phyloP scores from a whole-genome alignment of 106 monocot genomes.

The Iris macrosiphon region DNA sequence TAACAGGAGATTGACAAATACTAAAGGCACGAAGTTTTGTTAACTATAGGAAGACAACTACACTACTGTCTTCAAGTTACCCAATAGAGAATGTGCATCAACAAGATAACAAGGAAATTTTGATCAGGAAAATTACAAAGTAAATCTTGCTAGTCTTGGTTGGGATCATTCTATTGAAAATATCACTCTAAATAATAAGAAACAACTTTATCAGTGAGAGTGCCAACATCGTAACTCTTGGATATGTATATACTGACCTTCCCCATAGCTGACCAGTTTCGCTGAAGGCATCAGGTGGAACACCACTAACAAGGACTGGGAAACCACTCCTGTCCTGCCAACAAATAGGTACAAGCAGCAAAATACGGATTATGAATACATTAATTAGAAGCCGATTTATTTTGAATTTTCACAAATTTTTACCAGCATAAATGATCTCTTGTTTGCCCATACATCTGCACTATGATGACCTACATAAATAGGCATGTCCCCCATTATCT shows the following conservation, averaged over 20 bases:
- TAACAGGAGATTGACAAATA: too few relatives aligned
- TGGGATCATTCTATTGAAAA: too few relatives aligned
- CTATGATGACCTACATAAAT: conserved; percentile 99
- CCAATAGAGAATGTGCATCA: too few relatives aligned
- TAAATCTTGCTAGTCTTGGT: not conserved
- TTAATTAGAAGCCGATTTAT: not conserved
- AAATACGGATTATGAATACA: not conserved
- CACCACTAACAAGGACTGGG: conserved; percentile 91
- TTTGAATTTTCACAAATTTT: not conserved
- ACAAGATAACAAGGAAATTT: too few relatives aligned
- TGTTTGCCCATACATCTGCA: conserved; percentile 99
- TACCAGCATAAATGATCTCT: conserved; percentile 85
- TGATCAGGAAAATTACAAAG: not conserved
- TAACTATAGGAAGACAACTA: too few relatives aligned
- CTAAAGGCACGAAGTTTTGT: too few relatives aligned
- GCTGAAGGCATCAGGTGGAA: conserved; percentile 97
- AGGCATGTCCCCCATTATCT: conserved; percentile 98
- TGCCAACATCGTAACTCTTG: too few relatives aligned
- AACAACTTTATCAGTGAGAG: not conserved
- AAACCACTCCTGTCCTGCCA: conserved; percentile 68
- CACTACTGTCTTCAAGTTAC: too few relatives aligned
- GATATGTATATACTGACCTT: conserved; percentile 40
- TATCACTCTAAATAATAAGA: too few relatives aligned
- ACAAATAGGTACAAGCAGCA: not conserved
- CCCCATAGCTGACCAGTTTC: conserved; percentile 98